A percentile compares a stretch with the other conserved stretches of the same genome.
phyloP scores from a whole-genome alignment of 2,329 filamentous ascomycete species.

The Bipolaris oryzae region DNA sequence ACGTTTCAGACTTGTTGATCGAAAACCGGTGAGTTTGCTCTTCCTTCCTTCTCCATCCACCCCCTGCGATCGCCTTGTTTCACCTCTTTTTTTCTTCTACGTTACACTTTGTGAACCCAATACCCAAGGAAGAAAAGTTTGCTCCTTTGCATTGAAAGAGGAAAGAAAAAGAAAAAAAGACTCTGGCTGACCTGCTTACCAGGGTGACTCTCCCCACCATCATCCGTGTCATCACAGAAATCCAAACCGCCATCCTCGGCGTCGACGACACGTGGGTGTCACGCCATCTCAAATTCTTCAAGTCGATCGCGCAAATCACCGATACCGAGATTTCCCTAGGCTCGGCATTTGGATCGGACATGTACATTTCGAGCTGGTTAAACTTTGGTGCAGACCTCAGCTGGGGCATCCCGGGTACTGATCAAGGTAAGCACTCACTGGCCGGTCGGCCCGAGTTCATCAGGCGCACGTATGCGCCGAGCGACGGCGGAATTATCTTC shows the following conservation, averaged over 20 bases:
- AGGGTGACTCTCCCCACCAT: conserved; percentile 43
- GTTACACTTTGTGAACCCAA: conserved; percentile 14
- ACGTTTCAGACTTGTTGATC: conserved; percentile 31
- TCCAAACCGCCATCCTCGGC: conserved; percentile 35
- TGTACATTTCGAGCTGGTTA: conserved; percentile 46
- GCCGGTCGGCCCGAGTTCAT: conserved; percentile 43
- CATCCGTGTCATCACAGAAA: conserved; percentile 32
- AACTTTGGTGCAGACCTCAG: conserved; percentile 42
- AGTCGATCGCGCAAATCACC: conserved; percentile 34
- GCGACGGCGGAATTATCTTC: conserved; percentile 46
- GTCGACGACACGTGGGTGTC: conserved; percentile 43
- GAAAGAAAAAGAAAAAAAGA: too few species aligned
- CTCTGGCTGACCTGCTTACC: neutral
- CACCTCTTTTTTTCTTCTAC: neutral
- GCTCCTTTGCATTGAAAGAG: conserved; percentile 1
- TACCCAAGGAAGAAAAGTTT: neutral
- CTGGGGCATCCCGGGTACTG: conserved; percentile 45
- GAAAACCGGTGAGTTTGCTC: conserved; percentile 38
- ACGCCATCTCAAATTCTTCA: conserved; percentile 40
- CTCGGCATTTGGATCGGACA: conserved; percentile 39
- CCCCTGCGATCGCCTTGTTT: conserved; percentile 3
- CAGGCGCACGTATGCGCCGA: conserved; percentile 35
- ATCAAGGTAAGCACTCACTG: conserved; percentile 27
- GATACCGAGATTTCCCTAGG: conserved; percentile 40
- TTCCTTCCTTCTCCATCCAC: neutral